A percentile compares a stretch with the other conserved stretches of the same genome.
Conservation (phyloP, 352 stramenopile species). For the Phytophthora cajani region DNA sequence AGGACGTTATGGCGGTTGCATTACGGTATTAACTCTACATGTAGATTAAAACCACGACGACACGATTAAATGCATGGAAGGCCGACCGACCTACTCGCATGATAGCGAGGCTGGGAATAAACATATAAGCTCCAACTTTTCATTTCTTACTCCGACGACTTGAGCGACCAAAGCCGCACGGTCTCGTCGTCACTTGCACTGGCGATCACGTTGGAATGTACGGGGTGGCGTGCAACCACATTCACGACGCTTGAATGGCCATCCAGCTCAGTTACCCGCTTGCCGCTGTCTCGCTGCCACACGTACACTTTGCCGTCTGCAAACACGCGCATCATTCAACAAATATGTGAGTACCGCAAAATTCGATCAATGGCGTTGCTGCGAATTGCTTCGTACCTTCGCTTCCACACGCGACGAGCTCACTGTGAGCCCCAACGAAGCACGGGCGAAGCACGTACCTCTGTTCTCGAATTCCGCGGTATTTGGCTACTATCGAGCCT, state of each 20-base stretch:
- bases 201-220: conserved; percentile 56
- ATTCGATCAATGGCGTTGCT: not conserved
- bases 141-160: conserved; percentile 24
- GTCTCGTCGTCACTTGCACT: conserved; percentile 83
- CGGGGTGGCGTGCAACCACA: conserved; percentile 63
- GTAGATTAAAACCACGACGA: not conserved
- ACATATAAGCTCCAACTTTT: not conserved
- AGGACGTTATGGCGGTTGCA: conserved; percentile 2
- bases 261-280: conserved; percentile 41
- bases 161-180: conserved; percentile 54
- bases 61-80: not conserved
- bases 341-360: not conserved
- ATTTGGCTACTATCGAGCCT: conserved; percentile 52
- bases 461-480: conserved; percentile 62
- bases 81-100: not conserved
- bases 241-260: conserved; percentile 79
- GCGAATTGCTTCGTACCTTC: conserved; percentile 52
- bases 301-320: conserved; percentile 66
- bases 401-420: conserved; percentile 69
- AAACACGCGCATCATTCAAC: conserved; percentile 5
- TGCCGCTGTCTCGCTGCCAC: conserved; percentile 67
- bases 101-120: conserved; percentile 8
- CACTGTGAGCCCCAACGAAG: conserved; percentile 57
- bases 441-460: conserved; percentile 73
- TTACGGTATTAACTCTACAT: not conserved